These are phyloP conservation scores for Chaetomidium leptoderma DNA, from an alignment of 495 filamentous ascomycete genomes.

Conservation along the genomic window DNA sequence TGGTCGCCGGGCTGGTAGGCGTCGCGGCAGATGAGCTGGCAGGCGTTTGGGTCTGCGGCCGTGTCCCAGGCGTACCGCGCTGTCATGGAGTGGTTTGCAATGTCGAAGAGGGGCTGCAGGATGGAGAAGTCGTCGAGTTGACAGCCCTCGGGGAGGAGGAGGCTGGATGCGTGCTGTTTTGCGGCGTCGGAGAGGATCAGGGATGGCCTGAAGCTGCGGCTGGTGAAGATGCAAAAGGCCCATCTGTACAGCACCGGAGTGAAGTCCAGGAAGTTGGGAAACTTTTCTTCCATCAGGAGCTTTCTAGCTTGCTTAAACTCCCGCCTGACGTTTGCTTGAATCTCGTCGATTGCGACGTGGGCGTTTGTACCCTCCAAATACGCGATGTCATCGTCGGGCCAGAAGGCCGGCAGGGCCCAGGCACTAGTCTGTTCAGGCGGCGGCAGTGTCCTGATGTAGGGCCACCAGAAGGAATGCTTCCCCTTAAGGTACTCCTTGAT, in stretches of 20 bases:
- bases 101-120: conserved; percentile 50
- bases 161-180: conserved; percentile 1
- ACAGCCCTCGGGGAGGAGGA: conserved; percentile 24
- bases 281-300: conserved; percentile 34
- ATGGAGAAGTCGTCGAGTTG: conserved; percentile 49
- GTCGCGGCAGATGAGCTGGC: conserved; percentile 32
- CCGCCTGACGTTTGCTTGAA: conserved; percentile 36
- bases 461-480: conserved; percentile 46
- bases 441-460: conserved; percentile 50
- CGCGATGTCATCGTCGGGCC: conserved; percentile 43
- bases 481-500: conserved; percentile 46
- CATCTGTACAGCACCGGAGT: conserved; percentile 48
- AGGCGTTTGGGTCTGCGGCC: conserved; percentile 24
- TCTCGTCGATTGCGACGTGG: conserved; percentile 42
- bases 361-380: conserved; percentile 50
- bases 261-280: conserved; percentile 32
- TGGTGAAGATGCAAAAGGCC: conserved; percentile 53
- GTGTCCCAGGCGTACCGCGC: conserved; percentile 42
- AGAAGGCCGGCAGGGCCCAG: conserved; percentile 43
- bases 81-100: conserved; percentile 49
- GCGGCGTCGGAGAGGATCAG: conserved; percentile 34
- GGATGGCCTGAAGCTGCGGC: conserved; percentile 50
- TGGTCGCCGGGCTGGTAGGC: conserved; percentile 33
- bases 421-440: conserved; percentile 40
- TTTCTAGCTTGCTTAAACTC: conserved; percentile 45